Percentiles rank a stretch among this genome's conserved stretches.
phyloP scores from a whole-genome alignment of 2,329 filamentous ascomycete genomes.

The Nothophoma quercina region DNA sequence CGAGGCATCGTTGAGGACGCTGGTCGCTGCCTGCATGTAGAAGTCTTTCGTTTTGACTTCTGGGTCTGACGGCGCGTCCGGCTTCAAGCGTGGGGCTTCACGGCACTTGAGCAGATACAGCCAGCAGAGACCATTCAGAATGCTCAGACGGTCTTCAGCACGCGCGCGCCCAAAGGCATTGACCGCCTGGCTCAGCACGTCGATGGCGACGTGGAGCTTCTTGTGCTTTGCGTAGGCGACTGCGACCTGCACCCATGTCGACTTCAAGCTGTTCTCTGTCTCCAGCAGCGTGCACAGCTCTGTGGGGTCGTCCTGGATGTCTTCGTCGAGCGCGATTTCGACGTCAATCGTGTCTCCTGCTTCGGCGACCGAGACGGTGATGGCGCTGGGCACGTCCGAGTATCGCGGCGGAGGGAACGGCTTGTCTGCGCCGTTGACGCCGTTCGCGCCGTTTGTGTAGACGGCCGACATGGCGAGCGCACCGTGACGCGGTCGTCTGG shows the following conservation, averaged over 20 bases:
- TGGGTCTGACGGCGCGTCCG: constrained; percentile 52
- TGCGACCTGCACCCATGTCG: constrained; percentile 98
- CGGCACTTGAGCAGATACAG: constrained; percentile 89
- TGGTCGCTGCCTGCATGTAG: constrained; percentile 89
- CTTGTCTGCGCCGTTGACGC: constrained; percentile 56
- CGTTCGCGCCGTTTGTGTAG: constrained; percentile 58
- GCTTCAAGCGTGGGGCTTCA: constrained; percentile 73
- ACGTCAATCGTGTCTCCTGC: constrained; percentile 75
- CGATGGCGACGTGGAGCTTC: constrained; percentile 84
- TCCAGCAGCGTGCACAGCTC: constrained; percentile 95
- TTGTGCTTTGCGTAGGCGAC: constrained; percentile 95
- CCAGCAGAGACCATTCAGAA: constrained; percentile 88
- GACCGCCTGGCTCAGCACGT: constrained; percentile 75
- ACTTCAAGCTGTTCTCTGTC: constrained; percentile 88
- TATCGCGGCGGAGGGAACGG: constrained; percentile 58
- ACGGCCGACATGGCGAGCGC: constrained; percentile 59
- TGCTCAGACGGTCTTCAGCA: constrained; percentile 82
- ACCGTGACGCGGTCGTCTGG: constrained; percentile 21
- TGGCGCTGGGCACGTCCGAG: constrained; percentile 67
- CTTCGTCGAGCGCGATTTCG: constrained; percentile 88
- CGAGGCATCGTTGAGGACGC: constrained; percentile 92
- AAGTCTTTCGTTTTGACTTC: constrained; percentile 91
- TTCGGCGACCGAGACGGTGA: constrained; percentile 69
- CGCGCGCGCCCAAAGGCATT: constrained; percentile 73
- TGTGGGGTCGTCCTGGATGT: constrained; percentile 86